Percentiles rank a stretch among this genome's conserved stretches.
Conservation (phyloP, 2,329 filamentous ascomycete species). For the Penicillium crustosum region DNA sequence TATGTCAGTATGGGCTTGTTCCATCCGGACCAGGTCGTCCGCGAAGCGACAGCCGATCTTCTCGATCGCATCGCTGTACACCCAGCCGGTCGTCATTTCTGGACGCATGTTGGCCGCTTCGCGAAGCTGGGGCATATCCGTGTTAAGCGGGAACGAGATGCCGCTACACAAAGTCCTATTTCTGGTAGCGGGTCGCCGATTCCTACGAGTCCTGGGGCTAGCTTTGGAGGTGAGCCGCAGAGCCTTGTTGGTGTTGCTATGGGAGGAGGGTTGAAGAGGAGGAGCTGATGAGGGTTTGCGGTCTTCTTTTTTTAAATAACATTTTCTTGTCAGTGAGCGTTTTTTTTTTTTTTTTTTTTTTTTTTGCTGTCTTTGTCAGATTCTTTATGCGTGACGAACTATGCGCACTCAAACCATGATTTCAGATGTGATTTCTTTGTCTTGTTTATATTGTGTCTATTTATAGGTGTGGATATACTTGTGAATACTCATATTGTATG, state of each 20-base stretch:
- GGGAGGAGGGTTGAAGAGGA: constrained; percentile 27
- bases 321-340: constrained; percentile 5
- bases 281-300: constrained; percentile 24
- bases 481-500: not conserved
- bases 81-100: constrained; percentile 91
- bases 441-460: not conserved
- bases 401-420: not conserved
- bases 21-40: constrained; percentile 79
- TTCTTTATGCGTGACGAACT: not conserved
- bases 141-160: constrained; percentile 64
- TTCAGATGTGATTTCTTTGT: not conserved
- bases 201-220: constrained; percentile 17
- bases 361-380: not conserved
- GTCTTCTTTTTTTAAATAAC: not conserved
- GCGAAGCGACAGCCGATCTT: constrained; percentile 73
- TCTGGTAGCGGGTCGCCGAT: constrained; percentile 21
- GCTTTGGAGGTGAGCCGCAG: constrained; percentile 33
- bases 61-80: constrained; percentile 81
- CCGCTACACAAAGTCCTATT: constrained; percentile 25
- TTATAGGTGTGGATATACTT: not conserved
- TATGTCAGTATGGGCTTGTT: constrained; percentile 89
- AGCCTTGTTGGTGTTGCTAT: constrained; percentile 41
- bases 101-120: constrained; percentile 80
- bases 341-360: constrained; percentile 1
- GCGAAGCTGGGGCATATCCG: constrained; percentile 82